These are phyloP conservation scores for Hortiboletus campestris DNA, from an alignment of 768 basidiomycete species.

Conservation along the genomic window DNA sequence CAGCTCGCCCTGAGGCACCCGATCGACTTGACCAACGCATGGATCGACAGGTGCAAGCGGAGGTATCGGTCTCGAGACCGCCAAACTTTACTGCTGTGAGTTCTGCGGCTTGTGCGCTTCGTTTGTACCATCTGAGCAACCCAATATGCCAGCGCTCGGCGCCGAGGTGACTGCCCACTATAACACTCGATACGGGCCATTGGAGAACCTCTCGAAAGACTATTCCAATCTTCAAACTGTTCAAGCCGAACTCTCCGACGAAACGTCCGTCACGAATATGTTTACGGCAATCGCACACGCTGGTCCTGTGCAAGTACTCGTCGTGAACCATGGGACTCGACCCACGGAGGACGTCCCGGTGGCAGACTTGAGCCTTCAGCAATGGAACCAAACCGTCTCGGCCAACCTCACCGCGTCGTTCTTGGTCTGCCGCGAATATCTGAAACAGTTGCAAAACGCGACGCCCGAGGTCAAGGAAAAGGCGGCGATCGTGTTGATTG, in stretches of 20 bases:
- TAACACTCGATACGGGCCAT: conserved; percentile 46
- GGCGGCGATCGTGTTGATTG: conserved; percentile 62
- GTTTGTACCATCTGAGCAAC: not conserved
- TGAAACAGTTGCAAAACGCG: conserved; percentile 43
- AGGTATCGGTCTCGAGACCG: conserved; percentile 69
- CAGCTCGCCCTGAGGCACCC: not conserved
- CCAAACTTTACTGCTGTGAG: conserved; percentile 54
- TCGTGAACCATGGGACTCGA: conserved; percentile 64
- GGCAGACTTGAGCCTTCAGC: conserved; percentile 55
- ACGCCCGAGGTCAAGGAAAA: conserved; percentile 46
- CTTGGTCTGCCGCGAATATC: conserved; percentile 61
- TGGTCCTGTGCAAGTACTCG: conserved; percentile 52
- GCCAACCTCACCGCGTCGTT: conserved; percentile 69
- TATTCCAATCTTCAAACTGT: conserved; percentile 37
- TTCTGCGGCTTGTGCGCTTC: not conserved
- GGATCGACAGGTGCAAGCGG: conserved; percentile 60
- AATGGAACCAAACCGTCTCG: conserved; percentile 61
- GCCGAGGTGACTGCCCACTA: conserved; percentile 74
- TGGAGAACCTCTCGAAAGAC: conserved; percentile 40
- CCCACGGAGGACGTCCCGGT: conserved; percentile 46
- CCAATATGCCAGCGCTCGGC: conserved; percentile 51
- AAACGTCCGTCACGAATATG: conserved; percentile 49
- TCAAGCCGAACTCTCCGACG: conserved; percentile 60
- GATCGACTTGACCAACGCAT: not conserved
- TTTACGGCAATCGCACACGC: conserved; percentile 42